Evolutionary conservation across 345 rosid genomes (phyloP), one percentile per base, ranked within the genome.

Genomic region (Hibiscus trionum): DNA sequence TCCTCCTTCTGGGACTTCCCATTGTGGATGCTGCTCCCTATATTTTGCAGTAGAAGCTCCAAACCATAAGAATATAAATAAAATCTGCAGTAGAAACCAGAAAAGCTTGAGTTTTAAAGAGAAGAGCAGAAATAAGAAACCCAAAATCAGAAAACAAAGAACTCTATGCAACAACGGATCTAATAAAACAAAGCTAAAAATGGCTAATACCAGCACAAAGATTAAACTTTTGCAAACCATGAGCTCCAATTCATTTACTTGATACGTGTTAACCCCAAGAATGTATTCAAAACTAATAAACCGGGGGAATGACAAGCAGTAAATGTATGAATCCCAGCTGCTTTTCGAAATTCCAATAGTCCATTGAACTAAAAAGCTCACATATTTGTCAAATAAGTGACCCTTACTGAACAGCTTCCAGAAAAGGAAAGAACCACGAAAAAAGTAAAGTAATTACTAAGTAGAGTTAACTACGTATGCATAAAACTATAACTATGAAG

Each of bases 31-130:
- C 59, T 77, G 75, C 53, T 77, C 88, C 63, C 56, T 77, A 26
- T 69, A 61, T 55, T 81, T 82, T 0, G 83, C 92, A 44, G 75
- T 74, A 60, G 76, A 76, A 78, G 80, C 87, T 80, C 73, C 85
- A 17, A 66, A 72, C 81, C 85, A 88, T 66, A 88, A 78, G 21
- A 87, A 47, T 73, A 86, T 75, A 72, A 92, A 80, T 71, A 84
- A 77, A 84, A 90, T 78, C 98, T 94, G 91, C 70, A 75, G 17
- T 33, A 75, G 65, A 76, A 50, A 39, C 69, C 55, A 39, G 58
- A 59, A 57, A 46, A 5, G 44, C 16, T 57, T 58, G 49, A 2
- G 44, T 64, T 56, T 21, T 10, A 72, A 65, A 24, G 8, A 71
- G 8, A 17, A 21, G 12, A 9, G 52, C 5, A 26, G 53, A 55